Base-by-base conservation (phyloP, 805 yeast genomes). In the Myxozyma mucilagina region DNA sequence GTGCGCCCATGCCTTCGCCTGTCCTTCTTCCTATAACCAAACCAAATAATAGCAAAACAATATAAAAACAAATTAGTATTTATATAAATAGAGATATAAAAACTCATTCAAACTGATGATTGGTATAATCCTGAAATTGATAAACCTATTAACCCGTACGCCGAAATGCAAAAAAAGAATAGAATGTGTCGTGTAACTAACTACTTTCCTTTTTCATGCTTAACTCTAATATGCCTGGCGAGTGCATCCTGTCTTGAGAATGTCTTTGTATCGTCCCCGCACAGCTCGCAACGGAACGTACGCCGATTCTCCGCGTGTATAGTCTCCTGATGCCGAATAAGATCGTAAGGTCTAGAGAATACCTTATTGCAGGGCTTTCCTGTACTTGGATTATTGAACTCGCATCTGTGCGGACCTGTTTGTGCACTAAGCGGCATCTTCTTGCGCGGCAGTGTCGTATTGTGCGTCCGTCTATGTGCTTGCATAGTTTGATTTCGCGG, bases 181-280 rank as follows among this genome's bases (percentile, higher is more conserved):
- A n/a, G 41, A 38, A 38, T 24, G 29, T 24, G 29, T 24, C 29
- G 29, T 24, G 4, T 38, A 38, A 11, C 3, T 3, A 38, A 5
- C 41, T 63, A 61, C 42, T 63, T 63, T 16, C 59, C 61, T 39
- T 63, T 63, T 20, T 63, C 66, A 41, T 63, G 66, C 43, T 61
- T 63, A 20, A 62, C 93, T 69, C 96, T 85, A 64, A 92, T 86
- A 74, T 93, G 99, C 73, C 97, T 85, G 16, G 96, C 89, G 64
- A 93, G 80, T 0, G 99, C 97, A 75, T 93, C 99, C 72, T 91
- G 87, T 64, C 99, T 83, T 57, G 96, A 88, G 71, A 94, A 93
- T 0, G 96, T 90, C 78, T 93, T 86, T 61, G 85, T 80, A 67
- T 82, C 85, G 67, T 83, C 87, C 59, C 88, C 94, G 76, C 99